phyloP scores from a whole-genome alignment of 345 rosid genomes.

The Leavenworthia alabamica region DNA sequence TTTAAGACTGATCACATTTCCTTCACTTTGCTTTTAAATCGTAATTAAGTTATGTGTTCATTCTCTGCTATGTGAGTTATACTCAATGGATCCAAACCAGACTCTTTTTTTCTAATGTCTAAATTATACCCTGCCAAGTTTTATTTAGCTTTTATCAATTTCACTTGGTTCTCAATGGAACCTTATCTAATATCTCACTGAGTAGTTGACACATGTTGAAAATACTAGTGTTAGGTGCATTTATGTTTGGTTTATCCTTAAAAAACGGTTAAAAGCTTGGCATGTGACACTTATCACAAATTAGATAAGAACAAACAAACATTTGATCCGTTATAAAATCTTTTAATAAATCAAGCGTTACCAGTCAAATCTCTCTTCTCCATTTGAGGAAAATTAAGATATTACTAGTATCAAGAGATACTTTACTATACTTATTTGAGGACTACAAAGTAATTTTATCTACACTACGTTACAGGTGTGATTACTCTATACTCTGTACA shows the following conservation, averaged over 20 bases:
- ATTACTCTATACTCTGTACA: neutral
- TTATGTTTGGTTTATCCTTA: neutral
- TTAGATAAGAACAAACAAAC: neutral
- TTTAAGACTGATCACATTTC: neutral
- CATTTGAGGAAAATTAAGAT: neutral
- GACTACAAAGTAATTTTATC: neutral
- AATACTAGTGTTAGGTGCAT: neutral
- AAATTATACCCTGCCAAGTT: too few species aligned
- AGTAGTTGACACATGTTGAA: neutral
- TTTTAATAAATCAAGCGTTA: neutral
- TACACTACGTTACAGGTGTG: neutral
- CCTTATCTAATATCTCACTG: conserved; percentile 6
- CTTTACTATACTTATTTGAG: neutral
- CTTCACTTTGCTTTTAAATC: neutral
- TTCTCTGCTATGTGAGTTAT: neutral
- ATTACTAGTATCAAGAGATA: neutral
- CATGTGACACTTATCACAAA: neutral
- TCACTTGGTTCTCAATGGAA: neutral
- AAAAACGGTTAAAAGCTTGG: neutral
- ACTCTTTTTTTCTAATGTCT: neutral
- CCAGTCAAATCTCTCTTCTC: neutral
- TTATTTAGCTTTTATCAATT: neutral
- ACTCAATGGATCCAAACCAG: neutral
- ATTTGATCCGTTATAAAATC: too few species aligned
- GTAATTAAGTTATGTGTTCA: neutral